Conservation (phyloP, 257 asterid genomes). For the Ilex aquifolium region DNA sequence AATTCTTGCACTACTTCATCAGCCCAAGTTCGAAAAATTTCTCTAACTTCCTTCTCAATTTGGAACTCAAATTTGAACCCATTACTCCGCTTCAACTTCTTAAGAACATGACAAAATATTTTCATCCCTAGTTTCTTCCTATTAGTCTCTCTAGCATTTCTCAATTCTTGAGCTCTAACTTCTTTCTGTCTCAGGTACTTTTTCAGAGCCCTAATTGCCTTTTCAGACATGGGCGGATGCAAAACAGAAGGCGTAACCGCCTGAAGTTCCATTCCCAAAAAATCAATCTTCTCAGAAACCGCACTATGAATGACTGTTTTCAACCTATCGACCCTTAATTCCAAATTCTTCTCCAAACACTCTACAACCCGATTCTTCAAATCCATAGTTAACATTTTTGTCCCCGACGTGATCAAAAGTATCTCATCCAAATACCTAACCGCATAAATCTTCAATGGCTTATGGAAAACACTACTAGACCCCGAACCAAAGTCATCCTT, state of each 20-base stretch:
- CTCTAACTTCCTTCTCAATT: conserved; percentile 58
- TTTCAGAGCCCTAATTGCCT: conserved; percentile 81
- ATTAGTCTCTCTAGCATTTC: conserved; percentile 71
- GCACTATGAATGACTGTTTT: conserved; percentile 75
- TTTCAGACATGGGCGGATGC: conserved; percentile 60
- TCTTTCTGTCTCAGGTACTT: conserved; percentile 84
- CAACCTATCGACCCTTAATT: conserved; percentile 48
- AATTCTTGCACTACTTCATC: conserved; percentile 63
- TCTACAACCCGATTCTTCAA: conserved; percentile 51
- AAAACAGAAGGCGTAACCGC: conserved; percentile 82
- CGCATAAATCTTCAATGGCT: conserved; percentile 71
- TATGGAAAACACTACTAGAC: conserved; percentile 38
- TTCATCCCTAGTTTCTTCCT: conserved; percentile 81
- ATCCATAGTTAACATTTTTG: conserved; percentile 58
- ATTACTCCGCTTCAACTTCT: conserved; percentile 53
- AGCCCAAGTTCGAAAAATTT: conserved; percentile 65
- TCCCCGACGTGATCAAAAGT: conserved; percentile 66
- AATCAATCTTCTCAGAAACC: conserved; percentile 73
- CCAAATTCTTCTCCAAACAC: conserved; percentile 45
- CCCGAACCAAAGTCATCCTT: conserved; percentile 33
- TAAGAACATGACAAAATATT: conserved; percentile 48
- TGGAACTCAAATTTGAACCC: conserved; percentile 47
- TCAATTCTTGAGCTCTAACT: conserved; percentile 64
- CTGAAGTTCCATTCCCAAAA: conserved; percentile 94
- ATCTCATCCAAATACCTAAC: conserved; percentile 86